A percentile compares a stretch with the other conserved stretches of the same genome.
Conservation (phyloP, 345 rosid species). For the Gossypium arboreum region DNA sequence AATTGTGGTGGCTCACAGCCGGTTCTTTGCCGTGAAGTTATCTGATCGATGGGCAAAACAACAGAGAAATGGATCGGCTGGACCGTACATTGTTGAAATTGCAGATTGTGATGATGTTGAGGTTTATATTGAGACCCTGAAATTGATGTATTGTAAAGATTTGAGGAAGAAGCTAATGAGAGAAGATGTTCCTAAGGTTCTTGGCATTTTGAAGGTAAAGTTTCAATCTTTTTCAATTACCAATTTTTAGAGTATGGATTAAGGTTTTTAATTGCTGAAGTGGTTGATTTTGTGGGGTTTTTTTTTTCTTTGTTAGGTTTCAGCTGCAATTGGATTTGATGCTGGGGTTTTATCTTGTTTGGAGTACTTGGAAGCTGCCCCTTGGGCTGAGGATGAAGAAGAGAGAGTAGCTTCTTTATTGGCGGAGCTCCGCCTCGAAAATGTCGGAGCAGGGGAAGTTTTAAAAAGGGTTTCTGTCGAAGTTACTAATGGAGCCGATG, state of each 20-base stretch:
- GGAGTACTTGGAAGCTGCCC: constrained; percentile 98
- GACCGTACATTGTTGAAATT: constrained; percentile 80
- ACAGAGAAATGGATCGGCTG: constrained; percentile 40
- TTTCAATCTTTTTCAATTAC: background rate
- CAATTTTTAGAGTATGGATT: background rate
- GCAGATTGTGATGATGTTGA: constrained; percentile 97
- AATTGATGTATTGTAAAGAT: constrained; percentile 89
- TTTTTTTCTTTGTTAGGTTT: constrained; percentile 51
- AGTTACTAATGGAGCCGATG: constrained; percentile 47
- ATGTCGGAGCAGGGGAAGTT: constrained; percentile 89
- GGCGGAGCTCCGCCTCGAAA: constrained; percentile 82
- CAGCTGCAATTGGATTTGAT: constrained; percentile 92
- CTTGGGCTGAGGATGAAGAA: constrained; percentile 99
- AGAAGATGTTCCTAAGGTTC: constrained; percentile 80
- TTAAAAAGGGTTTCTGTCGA: constrained; percentile 83
- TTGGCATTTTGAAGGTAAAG: constrained; percentile 84
- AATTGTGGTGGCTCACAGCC: constrained; percentile 80
- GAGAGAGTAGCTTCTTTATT: constrained; percentile 75
- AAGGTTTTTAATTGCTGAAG: background rate
- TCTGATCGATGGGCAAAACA: constrained; percentile 81
- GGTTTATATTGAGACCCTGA: constrained; percentile 87
- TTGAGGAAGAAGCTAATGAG: constrained; percentile 88
- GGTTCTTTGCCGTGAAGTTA: constrained; percentile 75
- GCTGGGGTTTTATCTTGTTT: constrained; percentile 94
- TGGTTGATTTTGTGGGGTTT: background rate